These are phyloP conservation scores for Leccinum huronense DNA, from an alignment of 1,284 basidiomycete species.

Conservation along the genomic window DNA sequence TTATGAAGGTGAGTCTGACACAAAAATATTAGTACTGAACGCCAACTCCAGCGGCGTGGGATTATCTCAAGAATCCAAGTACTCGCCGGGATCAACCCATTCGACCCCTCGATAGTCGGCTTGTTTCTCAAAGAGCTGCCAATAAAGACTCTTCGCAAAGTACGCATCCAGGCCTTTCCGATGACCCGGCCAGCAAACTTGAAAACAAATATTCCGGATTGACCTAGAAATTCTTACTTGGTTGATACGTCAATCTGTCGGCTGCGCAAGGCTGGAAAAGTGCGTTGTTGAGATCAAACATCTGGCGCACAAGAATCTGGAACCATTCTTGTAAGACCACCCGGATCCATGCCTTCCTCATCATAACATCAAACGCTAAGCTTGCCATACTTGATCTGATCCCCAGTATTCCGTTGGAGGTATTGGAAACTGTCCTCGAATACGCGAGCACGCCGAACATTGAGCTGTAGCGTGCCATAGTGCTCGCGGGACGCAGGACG, in stretches of 20 bases:
- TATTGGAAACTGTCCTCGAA: conserved; percentile 98
- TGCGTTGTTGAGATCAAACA: conserved; percentile 99
- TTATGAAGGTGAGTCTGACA: background rate
- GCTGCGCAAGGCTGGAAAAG: conserved; percentile 97
- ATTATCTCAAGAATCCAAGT: conserved; percentile 92
- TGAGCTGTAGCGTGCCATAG: conserved; percentile 83
- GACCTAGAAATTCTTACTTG: conserved; percentile 92
- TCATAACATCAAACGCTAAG: conserved; percentile 96
- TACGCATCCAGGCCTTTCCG: conserved; percentile 98
- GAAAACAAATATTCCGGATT: conserved; percentile 97
- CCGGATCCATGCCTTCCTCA: conserved; percentile 98
- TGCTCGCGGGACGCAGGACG: conserved; percentile 79
- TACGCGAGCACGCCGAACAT: conserved; percentile 89
- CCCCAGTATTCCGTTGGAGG: conserved; percentile 86
- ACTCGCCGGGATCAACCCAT: conserved; percentile 90
- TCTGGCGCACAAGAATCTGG: conserved; percentile 95
- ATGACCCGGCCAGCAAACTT: conserved; percentile 98
- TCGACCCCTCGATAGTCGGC: conserved; percentile 95
- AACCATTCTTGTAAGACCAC: conserved; percentile 99
- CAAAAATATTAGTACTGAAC: conserved; percentile 60
- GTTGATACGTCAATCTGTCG: conserved; percentile 92
- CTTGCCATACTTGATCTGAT: conserved; percentile 98
- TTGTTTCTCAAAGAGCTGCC: conserved; percentile 87
- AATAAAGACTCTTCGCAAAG: conserved; percentile 93
- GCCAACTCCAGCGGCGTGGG: conserved; percentile 83